Evolutionary conservation across 139 green algal genomes (phyloP), one percentile per base, ranked within the genome.

Genomic region (Micromonas commoda): DNA sequence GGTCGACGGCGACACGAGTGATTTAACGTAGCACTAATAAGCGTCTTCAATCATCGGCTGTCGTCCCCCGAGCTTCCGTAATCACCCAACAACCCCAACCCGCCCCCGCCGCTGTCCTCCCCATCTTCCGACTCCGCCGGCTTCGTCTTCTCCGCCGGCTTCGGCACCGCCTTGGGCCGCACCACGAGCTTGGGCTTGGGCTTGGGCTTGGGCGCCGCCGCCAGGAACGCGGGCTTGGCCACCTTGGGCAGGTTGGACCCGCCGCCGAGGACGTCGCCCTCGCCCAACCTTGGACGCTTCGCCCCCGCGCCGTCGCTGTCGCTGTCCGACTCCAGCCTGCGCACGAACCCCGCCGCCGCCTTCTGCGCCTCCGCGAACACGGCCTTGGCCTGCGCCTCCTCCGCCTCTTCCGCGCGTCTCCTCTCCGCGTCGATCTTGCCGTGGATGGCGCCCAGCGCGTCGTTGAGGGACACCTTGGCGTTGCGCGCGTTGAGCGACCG

Each of bases 151-250:
- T n/a, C 32, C 51, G 52, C 51, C 9, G 67, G 26, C 4, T 68
- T 68, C 32, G 61, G 61, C 32, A n/a, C 5, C 19, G 61, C n/a
- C 61, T 63, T 20, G 60, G 35, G 67, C 38, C 3, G 2, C 26
- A 26, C 32, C 51, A 28, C 51, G 33, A 34, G n/a, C 9, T 65
- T 71, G 23, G 64, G 64, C 33, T 71, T 71, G 2, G 33, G 26
- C 28, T 71, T 71, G 4, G 64, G 4, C 64, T 71, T 71, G 64
- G 16, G n/a, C n/a, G n/a, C n/a, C n/a, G n/a, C 64, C 4, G 26
- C 64, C 4, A 39, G 28, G 4, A 33, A 52, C 29, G 24, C 3
- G 4, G 26, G 64, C 29, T 71, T 71, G 28, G 33, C 3, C 64
- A 45, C 26, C n/a, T n/a, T 13, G 64, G 13, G 23, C n/a, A 39